Conservation (phyloP, 2,329 filamentous ascomycete genomes). For the Chaetomium globosum region DNA sequence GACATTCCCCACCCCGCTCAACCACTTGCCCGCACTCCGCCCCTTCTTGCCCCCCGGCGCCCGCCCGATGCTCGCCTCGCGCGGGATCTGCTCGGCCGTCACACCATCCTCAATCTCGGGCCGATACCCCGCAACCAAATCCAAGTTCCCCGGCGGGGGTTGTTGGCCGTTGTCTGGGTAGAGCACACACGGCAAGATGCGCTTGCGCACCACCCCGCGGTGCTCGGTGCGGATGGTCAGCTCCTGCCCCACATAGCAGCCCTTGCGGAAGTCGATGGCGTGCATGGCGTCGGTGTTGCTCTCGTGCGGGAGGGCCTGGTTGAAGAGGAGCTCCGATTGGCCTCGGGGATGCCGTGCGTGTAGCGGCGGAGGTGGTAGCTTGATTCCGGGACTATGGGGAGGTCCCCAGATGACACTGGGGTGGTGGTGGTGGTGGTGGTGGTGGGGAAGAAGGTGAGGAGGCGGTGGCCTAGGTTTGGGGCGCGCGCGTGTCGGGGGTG, state of each 20-base stretch:
- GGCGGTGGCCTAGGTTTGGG: constrained; percentile 58
- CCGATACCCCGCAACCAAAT: too few species aligned
- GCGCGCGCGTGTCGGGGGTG: constrained; percentile 58
- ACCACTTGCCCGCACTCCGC: constrained; percentile 78
- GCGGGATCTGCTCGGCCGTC: constrained; percentile 46
- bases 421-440: background rate
- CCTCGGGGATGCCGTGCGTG: constrained; percentile 80
- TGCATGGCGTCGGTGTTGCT: constrained; percentile 84
- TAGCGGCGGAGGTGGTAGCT: constrained; percentile 78
- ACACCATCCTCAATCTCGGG: too few species aligned
- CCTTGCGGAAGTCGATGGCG: constrained; percentile 90
- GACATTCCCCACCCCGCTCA: constrained; percentile 78
- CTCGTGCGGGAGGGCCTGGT: constrained; percentile 79
- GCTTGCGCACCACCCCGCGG: constrained; percentile 88
- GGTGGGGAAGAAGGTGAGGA: constrained; percentile 41
- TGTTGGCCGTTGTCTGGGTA: too few species aligned
- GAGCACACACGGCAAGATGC: constrained; percentile 78
- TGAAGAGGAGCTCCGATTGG: constrained; percentile 71
- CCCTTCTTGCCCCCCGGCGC: constrained; percentile 60
- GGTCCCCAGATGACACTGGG: too few species aligned
- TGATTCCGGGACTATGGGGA: constrained; percentile 46
- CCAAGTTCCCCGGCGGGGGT: too few species aligned
- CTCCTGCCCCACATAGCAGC: constrained; percentile 96
- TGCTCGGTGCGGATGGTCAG: constrained; percentile 94
- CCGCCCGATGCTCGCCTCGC: constrained; percentile 54